A percentile compares a stretch with the other conserved stretches of the same genome.
Evolutionary conservation across 2,329 filamentous ascomycete genomes (phyloP).

Genomic region (Trichoderma hamatum): DNA sequence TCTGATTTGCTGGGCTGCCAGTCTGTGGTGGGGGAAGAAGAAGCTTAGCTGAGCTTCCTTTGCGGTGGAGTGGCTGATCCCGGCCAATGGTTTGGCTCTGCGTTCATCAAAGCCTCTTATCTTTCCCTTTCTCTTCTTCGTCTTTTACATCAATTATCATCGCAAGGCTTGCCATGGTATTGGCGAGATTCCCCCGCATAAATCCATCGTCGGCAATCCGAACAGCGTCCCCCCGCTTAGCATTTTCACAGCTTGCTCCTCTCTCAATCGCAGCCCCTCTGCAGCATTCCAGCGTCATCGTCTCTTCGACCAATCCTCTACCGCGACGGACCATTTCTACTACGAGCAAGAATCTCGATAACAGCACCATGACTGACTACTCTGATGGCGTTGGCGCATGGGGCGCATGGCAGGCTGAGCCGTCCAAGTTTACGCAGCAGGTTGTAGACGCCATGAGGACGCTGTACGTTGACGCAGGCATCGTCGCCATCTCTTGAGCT

Average conservation of each 20-base stretch:
- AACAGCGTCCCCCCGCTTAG: not conserved
- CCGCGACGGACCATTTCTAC: not conserved
- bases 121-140: not conserved
- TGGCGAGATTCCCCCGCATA: slow-evolving; percentile 19
- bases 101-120: not conserved
- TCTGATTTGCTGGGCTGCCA: not conserved
- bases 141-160: not conserved
- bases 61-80: not conserved
- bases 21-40: not conserved
- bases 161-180: slow-evolving; percentile 27
- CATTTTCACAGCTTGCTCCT: not conserved
- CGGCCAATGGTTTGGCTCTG: not conserved
- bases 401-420: slow-evolving; percentile 47
- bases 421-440: slow-evolving; percentile 50
- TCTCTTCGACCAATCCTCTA: not conserved
- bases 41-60: slow-evolving; percentile 14
- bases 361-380: slow-evolving; percentile 31
- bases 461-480: slow-evolving; percentile 59
- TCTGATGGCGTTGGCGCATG: slow-evolving; percentile 37
- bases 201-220: not conserved
- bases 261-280: not conserved
- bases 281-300: not conserved
- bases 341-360: not conserved
- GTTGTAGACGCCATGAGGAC: slow-evolving; percentile 80
- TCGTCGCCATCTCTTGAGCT: not conserved